Base-by-base conservation (phyloP, 495 filamentous ascomycete species). In the Umbilicaria muhlenbergii region DNA sequence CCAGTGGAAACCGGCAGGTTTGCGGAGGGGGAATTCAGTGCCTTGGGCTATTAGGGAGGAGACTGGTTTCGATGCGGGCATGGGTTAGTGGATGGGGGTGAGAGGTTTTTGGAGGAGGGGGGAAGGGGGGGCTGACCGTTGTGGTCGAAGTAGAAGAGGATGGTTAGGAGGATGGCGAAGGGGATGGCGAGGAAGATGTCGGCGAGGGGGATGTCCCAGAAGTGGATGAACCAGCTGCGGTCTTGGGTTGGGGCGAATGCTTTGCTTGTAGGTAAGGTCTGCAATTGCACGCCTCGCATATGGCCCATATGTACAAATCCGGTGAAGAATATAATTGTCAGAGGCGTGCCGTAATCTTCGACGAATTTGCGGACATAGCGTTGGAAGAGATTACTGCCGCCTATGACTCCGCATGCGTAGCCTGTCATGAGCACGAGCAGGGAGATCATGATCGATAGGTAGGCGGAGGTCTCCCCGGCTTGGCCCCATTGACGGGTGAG, bases 1-100 rank as follows among this genome's bases (percentile, higher is more conserved):
- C 87, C 87, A 95, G 66, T 94, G 88, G 58, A 95, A 95, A 10
- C 88, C 88, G 31, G 86, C 86, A 5, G 89, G 89, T 51, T 96
- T 96, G 11, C 72, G 71, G 16, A 95, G 73, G 1, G 89, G 89
- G 54, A 94, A 96, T 52, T 94, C 82, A 35, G 79, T 92, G 36
- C 83, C 89, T 61, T 95, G 89, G 7, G 86, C 86, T 38, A 89
- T 93, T 42, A 96, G 75, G 18, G 81, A 80, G 10, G 83, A 87
- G 3, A 91, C 82, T 80, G 34, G 17, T 12, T 24, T 18, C n/a
- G 19, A 5, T 28, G 5, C 4, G 6, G 3, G 24, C 5, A 8
- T 28, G 24, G 24, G 24, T 28, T 8, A 28, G 24, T 28, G 37
- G 8, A 36, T 32, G 32, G 39, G 32, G 33, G 13, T 3, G 14